These are phyloP conservation scores for Geotrichum klebahnii DNA, from an alignment of 1,139 yeast species.

Conservation along the genomic window DNA sequence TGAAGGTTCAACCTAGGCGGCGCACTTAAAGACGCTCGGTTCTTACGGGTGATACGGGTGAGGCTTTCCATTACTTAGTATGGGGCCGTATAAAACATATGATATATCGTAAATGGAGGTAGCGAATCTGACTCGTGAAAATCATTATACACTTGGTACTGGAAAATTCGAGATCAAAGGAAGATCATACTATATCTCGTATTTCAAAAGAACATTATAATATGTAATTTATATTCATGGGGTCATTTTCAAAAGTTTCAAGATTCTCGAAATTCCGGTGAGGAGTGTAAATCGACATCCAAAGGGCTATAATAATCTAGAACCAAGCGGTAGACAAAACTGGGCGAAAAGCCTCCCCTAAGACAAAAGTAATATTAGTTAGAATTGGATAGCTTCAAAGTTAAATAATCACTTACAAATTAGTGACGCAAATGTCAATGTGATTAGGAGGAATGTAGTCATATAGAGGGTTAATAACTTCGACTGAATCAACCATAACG, in stretches of 20 bases:
- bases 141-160: no score
- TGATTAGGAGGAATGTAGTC: slow-evolving; percentile 93
- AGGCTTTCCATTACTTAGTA: no score
- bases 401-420: slow-evolving; percentile 46
- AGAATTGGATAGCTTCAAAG: background rate
- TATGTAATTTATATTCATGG: no score
- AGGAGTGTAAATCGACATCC: slow-evolving; percentile 48
- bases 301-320: slow-evolving; percentile 88
- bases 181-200: no score
- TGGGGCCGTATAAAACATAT: no score
- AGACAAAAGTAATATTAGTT: slow-evolving; percentile 13
- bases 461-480: slow-evolving; percentile 84
- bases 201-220: no score
- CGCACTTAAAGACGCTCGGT: no score
- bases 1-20: background rate
- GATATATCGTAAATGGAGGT: no score
- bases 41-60: no score
- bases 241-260: no score
- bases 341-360: slow-evolving; percentile 91
- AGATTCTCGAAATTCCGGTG: background rate
- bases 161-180: no score
- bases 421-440: slow-evolving; percentile 89
- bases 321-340: slow-evolving; percentile 90
- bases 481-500: slow-evolving; percentile 59
- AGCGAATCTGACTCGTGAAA: no score